Evolutionary conservation across 176 grass and related monocot genomes (phyloP).

Genomic region (Tuctoria greenei): DNA sequence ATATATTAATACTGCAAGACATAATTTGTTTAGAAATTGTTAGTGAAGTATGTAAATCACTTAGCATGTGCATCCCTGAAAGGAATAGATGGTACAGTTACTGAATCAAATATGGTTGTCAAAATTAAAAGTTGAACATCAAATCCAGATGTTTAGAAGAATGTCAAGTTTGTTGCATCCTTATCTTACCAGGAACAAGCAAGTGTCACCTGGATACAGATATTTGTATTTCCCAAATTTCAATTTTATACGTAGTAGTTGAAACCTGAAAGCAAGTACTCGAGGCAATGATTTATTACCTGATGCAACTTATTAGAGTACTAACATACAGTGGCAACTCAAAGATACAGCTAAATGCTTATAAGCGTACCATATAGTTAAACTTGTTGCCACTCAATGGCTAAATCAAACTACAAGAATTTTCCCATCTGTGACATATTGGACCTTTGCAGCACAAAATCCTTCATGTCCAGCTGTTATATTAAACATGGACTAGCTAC

Average conservation of each 20-base stretch:
- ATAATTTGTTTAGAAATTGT: conserved; percentile 16
- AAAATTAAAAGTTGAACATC: not conserved
- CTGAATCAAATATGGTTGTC: not conserved
- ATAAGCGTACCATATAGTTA: not conserved
- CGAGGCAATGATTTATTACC: not conserved
- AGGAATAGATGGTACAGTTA: not conserved
- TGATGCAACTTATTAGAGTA: not conserved
- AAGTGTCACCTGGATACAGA: not conserved
- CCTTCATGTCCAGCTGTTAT: not conserved
- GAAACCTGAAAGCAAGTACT: not conserved
- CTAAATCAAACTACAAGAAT: conserved; percentile 17
- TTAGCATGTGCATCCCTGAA: not conserved
- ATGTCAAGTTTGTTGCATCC: not conserved
- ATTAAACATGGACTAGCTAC: not conserved
- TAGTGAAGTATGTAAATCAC: not conserved
- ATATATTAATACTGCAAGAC: conserved; percentile 2
- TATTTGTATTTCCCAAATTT: not conserved
- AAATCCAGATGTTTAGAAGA: not conserved
- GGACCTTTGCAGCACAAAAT: not conserved
- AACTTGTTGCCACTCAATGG: not conserved
- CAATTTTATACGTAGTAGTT: not conserved
- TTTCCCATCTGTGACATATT: not conserved
- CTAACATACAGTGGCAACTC: not conserved
- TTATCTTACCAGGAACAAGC: not conserved
- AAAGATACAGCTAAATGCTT: not conserved